phyloP scores from a whole-genome alignment of 2,329 filamentous ascomycete species.

The Aspergillus sp. region DNA sequence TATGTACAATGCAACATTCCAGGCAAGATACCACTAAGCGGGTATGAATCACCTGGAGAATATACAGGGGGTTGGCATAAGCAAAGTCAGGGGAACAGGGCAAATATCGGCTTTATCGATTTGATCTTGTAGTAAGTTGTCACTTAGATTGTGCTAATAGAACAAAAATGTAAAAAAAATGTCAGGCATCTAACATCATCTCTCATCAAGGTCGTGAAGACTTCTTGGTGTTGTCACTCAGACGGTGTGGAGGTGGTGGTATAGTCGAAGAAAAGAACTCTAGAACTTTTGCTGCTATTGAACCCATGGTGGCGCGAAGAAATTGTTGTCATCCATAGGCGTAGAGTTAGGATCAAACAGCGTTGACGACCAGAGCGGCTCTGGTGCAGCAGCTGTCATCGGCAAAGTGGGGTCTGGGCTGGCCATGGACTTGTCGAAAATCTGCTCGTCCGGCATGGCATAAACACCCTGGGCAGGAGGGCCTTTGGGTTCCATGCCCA shows the following conservation, averaged over 20 bases:
- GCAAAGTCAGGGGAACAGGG: background rate
- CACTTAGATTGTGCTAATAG: constrained; percentile 33
- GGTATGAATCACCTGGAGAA: background rate
- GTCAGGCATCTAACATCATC: constrained; percentile 44
- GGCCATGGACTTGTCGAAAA: constrained; percentile 23
- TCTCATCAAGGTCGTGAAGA: constrained; percentile 46
- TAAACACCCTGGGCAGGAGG: constrained; percentile 31
- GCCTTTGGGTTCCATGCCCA: constrained; percentile 36
- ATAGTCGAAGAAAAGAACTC: constrained; percentile 24
- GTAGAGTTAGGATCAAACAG: constrained; percentile 33
- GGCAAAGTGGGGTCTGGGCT: constrained; percentile 18
- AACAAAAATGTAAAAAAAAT: constrained; percentile 29
- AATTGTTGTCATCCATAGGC: constrained; percentile 31
- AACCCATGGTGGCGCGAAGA: constrained; percentile 33
- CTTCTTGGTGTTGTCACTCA: constrained; percentile 22
- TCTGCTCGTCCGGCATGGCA: constrained; percentile 24
- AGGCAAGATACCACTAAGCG: background rate
- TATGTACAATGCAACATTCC: constrained; percentile 10
- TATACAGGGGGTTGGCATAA: background rate
- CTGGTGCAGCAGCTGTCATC: constrained; percentile 27
- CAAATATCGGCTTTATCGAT: constrained; percentile 26
- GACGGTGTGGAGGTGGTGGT: constrained; percentile 43
- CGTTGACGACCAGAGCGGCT: constrained; percentile 33
- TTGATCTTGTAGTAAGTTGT: constrained; percentile 32
- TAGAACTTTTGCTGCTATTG: constrained; percentile 17